A percentile compares a stretch with the other conserved stretches of the same genome.
These are phyloP conservation scores for Monilinia vaccinii-corymbosi DNA, from an alignment of 2,329 filamentous ascomycete species.

Conservation along the genomic window DNA sequence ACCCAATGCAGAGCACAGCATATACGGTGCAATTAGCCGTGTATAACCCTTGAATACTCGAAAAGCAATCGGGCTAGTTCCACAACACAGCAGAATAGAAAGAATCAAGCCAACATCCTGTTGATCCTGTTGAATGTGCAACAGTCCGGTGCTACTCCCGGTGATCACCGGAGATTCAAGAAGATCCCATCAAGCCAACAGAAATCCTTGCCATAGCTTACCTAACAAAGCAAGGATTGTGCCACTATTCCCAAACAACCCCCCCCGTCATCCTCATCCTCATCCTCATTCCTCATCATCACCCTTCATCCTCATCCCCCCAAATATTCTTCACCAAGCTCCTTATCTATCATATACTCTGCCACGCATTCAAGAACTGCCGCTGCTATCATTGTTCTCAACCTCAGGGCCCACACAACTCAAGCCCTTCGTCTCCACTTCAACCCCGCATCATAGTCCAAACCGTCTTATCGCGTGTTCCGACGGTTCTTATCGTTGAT, in stretches of 20 bases:
- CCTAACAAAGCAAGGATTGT: neutral
- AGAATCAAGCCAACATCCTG: too few species aligned
- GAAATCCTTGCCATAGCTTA: neutral
- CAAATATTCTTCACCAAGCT: neutral
- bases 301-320: neutral
- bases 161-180: neutral
- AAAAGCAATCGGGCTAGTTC: too few species aligned
- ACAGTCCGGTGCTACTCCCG: too few species aligned
- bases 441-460: neutral
- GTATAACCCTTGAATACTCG: too few species aligned
- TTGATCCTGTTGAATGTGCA: too few species aligned
- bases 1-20: too few species aligned
- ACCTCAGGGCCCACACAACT: neutral
- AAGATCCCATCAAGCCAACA: too few species aligned
- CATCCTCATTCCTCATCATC: neutral
- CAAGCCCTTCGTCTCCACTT: neutral
- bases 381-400: neutral
- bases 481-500: neutral
- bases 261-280: neutral
- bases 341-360: neutral
- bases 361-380: neutral
- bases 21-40: too few species aligned
- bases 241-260: neutral
- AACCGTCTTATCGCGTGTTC: neutral
- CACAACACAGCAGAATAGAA: too few species aligned